Percentiles rank a stretch among this genome's conserved stretches.
Evolutionary conservation across 106 monocot species (phyloP).

Genomic region (Dendrobium catenatum): DNA sequence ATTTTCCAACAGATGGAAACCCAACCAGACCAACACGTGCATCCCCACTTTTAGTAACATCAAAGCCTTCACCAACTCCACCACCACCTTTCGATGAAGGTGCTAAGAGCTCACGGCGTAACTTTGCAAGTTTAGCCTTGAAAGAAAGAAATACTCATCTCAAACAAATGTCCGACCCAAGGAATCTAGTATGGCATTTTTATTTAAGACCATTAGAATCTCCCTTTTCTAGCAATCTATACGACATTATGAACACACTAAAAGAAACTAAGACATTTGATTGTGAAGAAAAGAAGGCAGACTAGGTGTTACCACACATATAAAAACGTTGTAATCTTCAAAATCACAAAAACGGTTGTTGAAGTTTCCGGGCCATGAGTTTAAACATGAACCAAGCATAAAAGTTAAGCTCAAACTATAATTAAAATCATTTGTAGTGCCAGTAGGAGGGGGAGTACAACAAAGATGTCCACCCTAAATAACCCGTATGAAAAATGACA

Average conservation of each 20-base stretch:
- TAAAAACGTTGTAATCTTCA: background rate
- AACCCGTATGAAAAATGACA: background rate
- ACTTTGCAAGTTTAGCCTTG: slow-evolving; percentile 96
- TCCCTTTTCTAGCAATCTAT: background rate
- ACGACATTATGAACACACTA: background rate
- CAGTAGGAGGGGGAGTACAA: background rate
- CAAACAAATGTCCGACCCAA: background rate
- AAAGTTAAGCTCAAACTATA: background rate
- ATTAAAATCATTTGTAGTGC: background rate
- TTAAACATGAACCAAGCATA: background rate
- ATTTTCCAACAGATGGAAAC: slow-evolving; percentile 98
- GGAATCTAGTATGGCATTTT: background rate
- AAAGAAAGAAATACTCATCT: slow-evolving; percentile 12
- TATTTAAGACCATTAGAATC: background rate
- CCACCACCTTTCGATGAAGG: slow-evolving; percentile 87
- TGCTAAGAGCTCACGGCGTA: slow-evolving; percentile 77
- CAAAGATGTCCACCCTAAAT: background rate
- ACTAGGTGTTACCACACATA: background rate
- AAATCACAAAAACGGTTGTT: background rate
- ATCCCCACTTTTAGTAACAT: slow-evolving; percentile 99
- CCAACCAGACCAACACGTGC: slow-evolving; percentile 94
- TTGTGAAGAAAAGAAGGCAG: background rate
- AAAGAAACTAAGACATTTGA: background rate
- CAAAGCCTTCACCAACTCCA: slow-evolving; percentile 97
- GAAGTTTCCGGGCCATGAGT: background rate